Evolutionary conservation across 1,139 yeast species (phyloP), one percentile per base, ranked within the genome.

Genomic region (Blastobotrys capitulatus): DNA sequence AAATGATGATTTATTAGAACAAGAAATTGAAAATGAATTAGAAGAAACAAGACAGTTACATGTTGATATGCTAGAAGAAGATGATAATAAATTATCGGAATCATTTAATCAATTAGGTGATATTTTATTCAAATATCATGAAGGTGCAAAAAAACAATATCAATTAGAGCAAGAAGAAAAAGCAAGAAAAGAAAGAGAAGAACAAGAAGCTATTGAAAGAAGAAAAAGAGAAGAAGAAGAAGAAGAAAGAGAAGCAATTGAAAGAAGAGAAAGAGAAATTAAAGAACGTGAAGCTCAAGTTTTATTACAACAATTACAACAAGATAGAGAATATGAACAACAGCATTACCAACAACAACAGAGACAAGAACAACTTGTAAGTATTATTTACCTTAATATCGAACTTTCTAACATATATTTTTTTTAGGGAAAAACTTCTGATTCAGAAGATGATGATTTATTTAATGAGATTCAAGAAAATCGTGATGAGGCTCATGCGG

Each of bases 71-170:
- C 61, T 44, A 13, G 44, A 25, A 26, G 38, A 31, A 6, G 52
- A 47, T n/a, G 38, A 44, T 10, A 10, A 7, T 4, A 44, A 31
- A n/a, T 37, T 31, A 46, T 60, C 38, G 59, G 63, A 46, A 68
- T 7, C 70, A 13, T 76, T 77, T 53, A 69, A 66, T 29, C 68
- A 65, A 52, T 66, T 77, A 47, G 75, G 70, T 10, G 47, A 54
- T 5, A 51, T 67, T 2, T 51, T 73, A 37, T 52, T 59, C 10
- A 44, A 50, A 10, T 37, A 52, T 19, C 44, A 53, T 38, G 42
- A 22, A 52, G 48, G 31, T 39, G 61, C 45, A 49, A 61, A 2
- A 50, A 36, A 16, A 13, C 25, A 37, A 27, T n/a, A 7, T 22
- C 25, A 22, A 22, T 22, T 22, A 22, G 25, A 22, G 20, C 3